A percentile compares a stretch with the other conserved stretches of the same genome.
Conservation (phyloP, 176 grass and related monocot genomes). For the Metroxylon sagu region DNA sequence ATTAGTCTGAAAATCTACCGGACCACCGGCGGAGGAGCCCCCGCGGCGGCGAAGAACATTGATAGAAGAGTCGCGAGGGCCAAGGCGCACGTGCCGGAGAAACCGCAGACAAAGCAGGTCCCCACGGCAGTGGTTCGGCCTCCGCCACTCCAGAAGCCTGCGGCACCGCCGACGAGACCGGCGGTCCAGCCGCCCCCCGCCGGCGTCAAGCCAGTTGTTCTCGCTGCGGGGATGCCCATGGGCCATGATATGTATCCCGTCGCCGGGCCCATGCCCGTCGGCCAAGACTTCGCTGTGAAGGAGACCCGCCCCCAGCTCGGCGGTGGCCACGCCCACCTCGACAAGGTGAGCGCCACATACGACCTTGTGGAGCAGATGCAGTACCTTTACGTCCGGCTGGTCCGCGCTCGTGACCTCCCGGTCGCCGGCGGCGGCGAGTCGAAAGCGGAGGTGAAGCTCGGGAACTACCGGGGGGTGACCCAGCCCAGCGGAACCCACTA, state of each 20-base stretch:
- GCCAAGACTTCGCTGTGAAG: conserved; percentile 65
- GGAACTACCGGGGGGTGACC: conserved; percentile 87
- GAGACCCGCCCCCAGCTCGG: conserved; percentile 72
- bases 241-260: conserved; percentile 37
- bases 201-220: conserved; percentile 31
- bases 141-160: too few relatives aligned
- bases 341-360: conserved; percentile 72
- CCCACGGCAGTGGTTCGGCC: not conserved
- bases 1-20: conserved; percentile 90
- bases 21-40: conserved; percentile 20
- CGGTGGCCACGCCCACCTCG: conserved; percentile 16
- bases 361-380: conserved; percentile 91
- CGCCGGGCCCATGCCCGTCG: conserved; percentile 17
- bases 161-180: conserved; percentile 28
- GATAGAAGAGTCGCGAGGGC: not conserved
- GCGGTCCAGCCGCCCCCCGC: not conserved
- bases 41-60: too few relatives aligned
- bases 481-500: conserved; percentile 20
- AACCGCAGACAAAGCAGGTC: not conserved
- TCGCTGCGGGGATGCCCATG: conserved; percentile 16
- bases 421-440: conserved; percentile 29
- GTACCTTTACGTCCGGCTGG: conserved; percentile 83
- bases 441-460: conserved; percentile 83
- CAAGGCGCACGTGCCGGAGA: not conserved
- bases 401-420: conserved; percentile 52